Evolutionary conservation across 139 green algal genomes (phyloP).

Genomic region (Chlorella vulgaris): DNA sequence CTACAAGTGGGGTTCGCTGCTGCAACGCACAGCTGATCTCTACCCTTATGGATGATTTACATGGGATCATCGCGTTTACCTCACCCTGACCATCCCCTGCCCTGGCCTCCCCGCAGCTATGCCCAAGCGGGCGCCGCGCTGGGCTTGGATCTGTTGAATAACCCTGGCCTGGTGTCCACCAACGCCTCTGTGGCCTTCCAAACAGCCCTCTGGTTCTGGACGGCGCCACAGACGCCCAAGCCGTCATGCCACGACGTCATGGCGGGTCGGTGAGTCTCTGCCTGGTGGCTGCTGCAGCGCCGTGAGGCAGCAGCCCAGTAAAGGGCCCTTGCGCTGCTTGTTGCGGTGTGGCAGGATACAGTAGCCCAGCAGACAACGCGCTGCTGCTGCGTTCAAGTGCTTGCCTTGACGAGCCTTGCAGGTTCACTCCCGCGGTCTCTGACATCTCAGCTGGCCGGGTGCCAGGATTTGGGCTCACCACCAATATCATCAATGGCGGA

Average conservation of each 20-base stretch:
- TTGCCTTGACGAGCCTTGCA: too few species aligned
- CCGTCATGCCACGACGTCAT: constrained; percentile 38
- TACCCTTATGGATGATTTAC: neutral
- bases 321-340: too few species aligned
- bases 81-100: neutral
- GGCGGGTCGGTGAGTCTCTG: neutral
- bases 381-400: too few species aligned
- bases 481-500: constrained; percentile 44
- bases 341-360: too few species aligned
- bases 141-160: constrained; percentile 33
- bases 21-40: too few species aligned
- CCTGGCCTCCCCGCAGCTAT: constrained; percentile 13
- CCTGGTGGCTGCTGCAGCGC: neutral
- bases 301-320: too few species aligned
- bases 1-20: constrained; percentile 32
- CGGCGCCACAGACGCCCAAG: constrained; percentile 22
- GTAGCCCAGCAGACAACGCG: too few species aligned
- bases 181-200: constrained; percentile 36
- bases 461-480: constrained; percentile 25
- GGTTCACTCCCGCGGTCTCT: constrained; percentile 4
- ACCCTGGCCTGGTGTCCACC: constrained; percentile 19
- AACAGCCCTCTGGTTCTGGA: constrained; percentile 47
- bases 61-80: neutral
- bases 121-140: constrained; percentile 23
- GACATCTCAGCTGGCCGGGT: constrained; percentile 17